These are phyloP conservation scores for Dictyostelium citrinum DNA, from an alignment of 78 protist species.

Conservation along the genomic window DNA sequence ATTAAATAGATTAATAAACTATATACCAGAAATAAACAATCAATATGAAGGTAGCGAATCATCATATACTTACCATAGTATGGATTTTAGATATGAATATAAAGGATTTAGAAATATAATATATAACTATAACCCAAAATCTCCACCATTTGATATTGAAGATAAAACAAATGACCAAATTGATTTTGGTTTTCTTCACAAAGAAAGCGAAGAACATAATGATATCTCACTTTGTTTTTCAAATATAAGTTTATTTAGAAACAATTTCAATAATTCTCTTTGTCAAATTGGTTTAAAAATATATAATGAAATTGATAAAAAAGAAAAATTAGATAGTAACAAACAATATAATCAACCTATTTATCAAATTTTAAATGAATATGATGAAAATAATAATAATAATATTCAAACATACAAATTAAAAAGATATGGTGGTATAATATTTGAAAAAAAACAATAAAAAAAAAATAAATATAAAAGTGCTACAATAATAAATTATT, in stretches of 20 bases:
- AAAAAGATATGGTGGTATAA: background rate
- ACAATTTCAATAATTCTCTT: background rate
- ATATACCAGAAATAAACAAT: background rate
- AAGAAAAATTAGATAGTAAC: too few species aligned
- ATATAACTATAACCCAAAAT: background rate
- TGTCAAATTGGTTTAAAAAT: background rate
- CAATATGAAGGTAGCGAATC: background rate
- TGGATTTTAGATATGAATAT: background rate
- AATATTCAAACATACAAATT: background rate
- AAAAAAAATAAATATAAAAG: background rate
- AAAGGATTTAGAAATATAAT: background rate
- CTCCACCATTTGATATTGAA: background rate
- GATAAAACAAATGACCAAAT: background rate
- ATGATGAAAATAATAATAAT: too few species aligned
- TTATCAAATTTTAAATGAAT: too few species aligned
- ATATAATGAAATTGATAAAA: background rate
- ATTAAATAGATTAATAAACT: background rate
- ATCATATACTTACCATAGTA: background rate
- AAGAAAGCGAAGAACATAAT: background rate
- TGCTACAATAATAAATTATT: too few species aligned
- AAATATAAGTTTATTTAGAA: background rate
- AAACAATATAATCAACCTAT: too few species aligned
- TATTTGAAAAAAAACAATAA: background rate
- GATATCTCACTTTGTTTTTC: background rate
- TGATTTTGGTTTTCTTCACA: background rate